Evolutionary conservation across 1,284 basidiomycete genomes (phyloP).

Genomic region (Ustilago trichophora): DNA sequence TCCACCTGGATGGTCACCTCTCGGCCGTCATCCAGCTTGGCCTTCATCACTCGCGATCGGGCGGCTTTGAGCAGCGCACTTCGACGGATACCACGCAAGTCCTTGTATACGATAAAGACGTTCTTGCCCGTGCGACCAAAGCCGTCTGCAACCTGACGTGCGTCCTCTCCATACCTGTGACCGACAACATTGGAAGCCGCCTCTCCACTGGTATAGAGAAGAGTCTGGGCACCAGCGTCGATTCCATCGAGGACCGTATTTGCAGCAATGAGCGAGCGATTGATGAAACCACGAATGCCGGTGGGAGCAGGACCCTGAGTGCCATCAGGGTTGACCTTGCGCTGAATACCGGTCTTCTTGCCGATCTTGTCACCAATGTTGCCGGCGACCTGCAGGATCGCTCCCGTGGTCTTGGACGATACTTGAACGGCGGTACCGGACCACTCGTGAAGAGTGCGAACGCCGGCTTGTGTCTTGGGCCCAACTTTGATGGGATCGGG

Average conservation of each 20-base stretch:
- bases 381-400: conserved; percentile 59
- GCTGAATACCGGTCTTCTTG: conserved; percentile 63
- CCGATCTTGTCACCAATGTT: conserved; percentile 64
- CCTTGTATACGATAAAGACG: conserved; percentile 63
- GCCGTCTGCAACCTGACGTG: conserved; percentile 53
- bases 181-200: conserved; percentile 63
- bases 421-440: conserved; percentile 46
- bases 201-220: conserved; percentile 55
- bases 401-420: conserved; percentile 54
- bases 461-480: conserved; percentile 24
- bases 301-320: conserved; percentile 41
- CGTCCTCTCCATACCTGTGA: conserved; percentile 66
- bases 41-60: conserved; percentile 43
- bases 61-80: conserved; percentile 62
- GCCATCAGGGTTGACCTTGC: conserved; percentile 41
- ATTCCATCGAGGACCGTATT: conserved; percentile 65
- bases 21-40: conserved; percentile 31
- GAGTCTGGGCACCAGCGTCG: conserved; percentile 58
- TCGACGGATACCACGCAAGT: conserved; percentile 61
- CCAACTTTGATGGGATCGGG: conserved; percentile 25
- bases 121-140: conserved; percentile 55
- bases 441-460: conserved; percentile 32
- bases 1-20: conserved; percentile 37
- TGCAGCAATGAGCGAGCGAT: conserved; percentile 62
- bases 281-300: conserved; percentile 63